Base-by-base conservation (phyloP, 1,284 basidiomycete genomes). In the Rhodotorula sp. region DNA sequence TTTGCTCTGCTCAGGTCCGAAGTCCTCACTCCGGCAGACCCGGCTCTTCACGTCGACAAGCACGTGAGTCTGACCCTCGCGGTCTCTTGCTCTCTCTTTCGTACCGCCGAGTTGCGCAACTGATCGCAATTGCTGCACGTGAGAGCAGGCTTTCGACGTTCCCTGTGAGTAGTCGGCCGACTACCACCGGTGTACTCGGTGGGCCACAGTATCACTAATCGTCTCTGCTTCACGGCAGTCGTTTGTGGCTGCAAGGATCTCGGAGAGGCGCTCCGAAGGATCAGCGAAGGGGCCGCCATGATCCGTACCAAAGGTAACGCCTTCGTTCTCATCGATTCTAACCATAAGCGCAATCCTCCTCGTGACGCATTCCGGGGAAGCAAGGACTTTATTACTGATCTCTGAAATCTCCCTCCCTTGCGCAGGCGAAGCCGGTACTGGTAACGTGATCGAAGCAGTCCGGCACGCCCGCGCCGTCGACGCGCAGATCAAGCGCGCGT, bases 371-470 rank as follows among this genome's bases (percentile, higher is more conserved):
- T 6, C 6, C 52, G 14, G n/a, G 52, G 26, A 51, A 1, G 21
- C n/a, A n/a, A 43, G 39, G 39, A 43, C 12, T 23, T 12, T 23
- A 12, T 23, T 2, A 43, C 39, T 43, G 39, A 43, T 10, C 12
- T 43, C 29, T 39, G 20, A 16, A 56, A 20, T 1, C 15, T 16
- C 3, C 6, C 54, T 15, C 29, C 0, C 6, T 20, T 31, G 43
- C 7, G 21, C 63, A 75, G 73, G 74, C 31, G 81, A 82, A 83
- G 96, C 96, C 34, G 96, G 96, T 54, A 99, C 96, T 0, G 96
- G 97, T 56, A 98, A 99, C 82, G 92, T 98, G 64, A 93, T 98
- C 75, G 96, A 98, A 72, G 94, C 93, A 58, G 96, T 98, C 68
- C 88, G 92, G 75, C 96, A 98, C 85, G 89, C 91, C 79, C 89